phyloP scores from a whole-genome alignment of 768 basidiomycete species.

The Sporobolomyces pararoseus region DNA sequence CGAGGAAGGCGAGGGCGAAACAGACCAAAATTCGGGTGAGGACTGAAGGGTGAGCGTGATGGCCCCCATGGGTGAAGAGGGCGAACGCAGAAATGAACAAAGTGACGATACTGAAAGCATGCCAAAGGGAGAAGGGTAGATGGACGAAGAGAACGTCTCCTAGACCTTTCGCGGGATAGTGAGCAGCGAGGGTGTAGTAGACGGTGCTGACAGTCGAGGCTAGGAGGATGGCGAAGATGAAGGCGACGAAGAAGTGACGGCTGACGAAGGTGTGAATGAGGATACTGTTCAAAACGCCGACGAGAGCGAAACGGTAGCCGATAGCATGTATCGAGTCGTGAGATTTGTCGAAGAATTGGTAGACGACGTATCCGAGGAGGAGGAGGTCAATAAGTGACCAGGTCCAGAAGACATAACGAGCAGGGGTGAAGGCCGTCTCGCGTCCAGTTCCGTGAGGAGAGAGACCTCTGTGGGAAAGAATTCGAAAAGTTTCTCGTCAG shows the following conservation, averaged over 20 bases:
- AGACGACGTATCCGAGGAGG: conserved; percentile 79
- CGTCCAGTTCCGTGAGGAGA: conserved; percentile 60
- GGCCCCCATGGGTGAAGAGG: conserved; percentile 57
- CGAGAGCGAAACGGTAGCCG: conserved; percentile 84
- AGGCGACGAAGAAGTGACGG: conserved; percentile 57
- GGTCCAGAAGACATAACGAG: conserved; percentile 84
- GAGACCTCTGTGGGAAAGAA: conserved; percentile 5
- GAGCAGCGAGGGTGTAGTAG: conserved; percentile 86
- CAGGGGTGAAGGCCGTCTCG: conserved; percentile 91
- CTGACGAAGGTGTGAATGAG: conserved; percentile 50
- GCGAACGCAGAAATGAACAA: conserved; percentile 78
- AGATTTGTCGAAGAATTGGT: conserved; percentile 46
- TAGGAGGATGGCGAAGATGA: conserved; percentile 66
- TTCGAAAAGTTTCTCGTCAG: too few species aligned
- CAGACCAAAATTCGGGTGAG: conserved; percentile 93
- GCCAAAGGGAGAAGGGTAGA: conserved; percentile 92
- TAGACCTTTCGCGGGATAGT: conserved; percentile 61
- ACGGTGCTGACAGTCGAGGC: conserved; percentile 10
- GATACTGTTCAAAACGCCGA: conserved; percentile 79
- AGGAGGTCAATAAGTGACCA: conserved; percentile 71
- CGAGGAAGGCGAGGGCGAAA: conserved; percentile 53
- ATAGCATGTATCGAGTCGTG: conserved; percentile 71
- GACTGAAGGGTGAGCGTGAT: conserved; percentile 50
- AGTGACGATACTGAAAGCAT: conserved; percentile 70
- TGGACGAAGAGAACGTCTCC: conserved; percentile 67